Evolutionary conservation across 805 yeast species (phyloP), one percentile per base, ranked within the genome.

Genomic region (Ogataea methylovora): DNA sequence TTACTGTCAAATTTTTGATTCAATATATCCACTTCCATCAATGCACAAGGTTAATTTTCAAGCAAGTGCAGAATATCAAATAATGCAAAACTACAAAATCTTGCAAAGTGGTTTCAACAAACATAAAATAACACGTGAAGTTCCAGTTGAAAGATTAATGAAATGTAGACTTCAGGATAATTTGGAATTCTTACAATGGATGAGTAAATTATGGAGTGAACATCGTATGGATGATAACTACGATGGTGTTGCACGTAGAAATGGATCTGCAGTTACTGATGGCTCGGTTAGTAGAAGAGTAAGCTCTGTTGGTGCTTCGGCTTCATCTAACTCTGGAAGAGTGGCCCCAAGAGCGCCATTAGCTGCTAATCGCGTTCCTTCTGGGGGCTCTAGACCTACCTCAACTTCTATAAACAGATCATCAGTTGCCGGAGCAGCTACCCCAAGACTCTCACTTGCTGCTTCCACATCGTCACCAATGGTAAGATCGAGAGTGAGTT

Each of bases 161-260:
- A 85, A 84, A 58, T 92, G 97, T 63, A 69, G 84, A 49, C 73
- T 92, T 46, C 98, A 92, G 56, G 97, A 90, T 52, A 92, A 92
- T 57, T 69, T 92, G 48, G 97, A 88, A 61, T 83, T 92, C 49
- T 63, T 88, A 43, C 99, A 92, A 61, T 92, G 96, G 96, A 67
- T 86, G 50, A 79, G 84, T 51, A 72, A 71, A 48, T 79, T 67
- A 49, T 90, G 97, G 97, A 67, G 69, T 41, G 90, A 83, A 34
- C 69, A 76, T 49, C 79, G 73, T 51, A 80, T 79, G 37, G 79
- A 79, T 36, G 67, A 72, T 24, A 24, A 24, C n/a, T 88, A 88
- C 50, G 94, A 88, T 55, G 76, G 96, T 1, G 55, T 57, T 11
- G 53, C 73, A 0, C 65, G 87, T 42, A 66, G 87, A 38, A 71